These are phyloP conservation scores for Fomitopsis schrenkii DNA, from an alignment of 1,284 basidiomycete genomes.

Conservation along the genomic window DNA sequence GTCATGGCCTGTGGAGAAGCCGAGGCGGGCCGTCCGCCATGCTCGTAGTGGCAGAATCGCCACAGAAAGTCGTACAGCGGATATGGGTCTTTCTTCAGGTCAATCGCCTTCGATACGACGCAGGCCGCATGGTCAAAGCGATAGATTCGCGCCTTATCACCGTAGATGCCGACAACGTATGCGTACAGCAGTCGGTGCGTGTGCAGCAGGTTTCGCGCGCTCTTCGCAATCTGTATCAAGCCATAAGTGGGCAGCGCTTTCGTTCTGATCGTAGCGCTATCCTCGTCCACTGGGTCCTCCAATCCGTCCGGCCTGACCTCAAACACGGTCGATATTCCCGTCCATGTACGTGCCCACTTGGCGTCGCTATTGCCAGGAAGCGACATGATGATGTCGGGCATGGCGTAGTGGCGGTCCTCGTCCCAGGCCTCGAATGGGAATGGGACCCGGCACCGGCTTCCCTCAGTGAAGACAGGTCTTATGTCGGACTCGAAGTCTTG, in stretches of 20 bases:
- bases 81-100: neutral
- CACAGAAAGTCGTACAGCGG: neutral
- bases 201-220: slow-evolving; percentile 6
- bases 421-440: neutral
- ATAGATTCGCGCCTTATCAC: slow-evolving; percentile 2
- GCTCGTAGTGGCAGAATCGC: neutral
- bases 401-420: neutral
- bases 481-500: neutral
- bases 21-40: too few relatives aligned
- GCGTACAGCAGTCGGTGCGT: slow-evolving; percentile 9
- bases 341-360: neutral
- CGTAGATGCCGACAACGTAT: slow-evolving; percentile 11
- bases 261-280: too few relatives aligned
- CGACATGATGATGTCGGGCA: neutral
- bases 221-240: neutral
- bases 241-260: too few relatives aligned
- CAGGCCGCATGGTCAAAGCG: slow-evolving; percentile 8
- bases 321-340: neutral
- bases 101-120: neutral
- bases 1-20: too few relatives aligned
- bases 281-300: too few relatives aligned
- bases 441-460: neutral
- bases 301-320: neutral
- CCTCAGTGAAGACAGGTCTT: neutral
- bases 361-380: neutral